Evolutionary conservation across 768 basidiomycete genomes (phyloP).

Genomic region (Lactarius sp.): DNA sequence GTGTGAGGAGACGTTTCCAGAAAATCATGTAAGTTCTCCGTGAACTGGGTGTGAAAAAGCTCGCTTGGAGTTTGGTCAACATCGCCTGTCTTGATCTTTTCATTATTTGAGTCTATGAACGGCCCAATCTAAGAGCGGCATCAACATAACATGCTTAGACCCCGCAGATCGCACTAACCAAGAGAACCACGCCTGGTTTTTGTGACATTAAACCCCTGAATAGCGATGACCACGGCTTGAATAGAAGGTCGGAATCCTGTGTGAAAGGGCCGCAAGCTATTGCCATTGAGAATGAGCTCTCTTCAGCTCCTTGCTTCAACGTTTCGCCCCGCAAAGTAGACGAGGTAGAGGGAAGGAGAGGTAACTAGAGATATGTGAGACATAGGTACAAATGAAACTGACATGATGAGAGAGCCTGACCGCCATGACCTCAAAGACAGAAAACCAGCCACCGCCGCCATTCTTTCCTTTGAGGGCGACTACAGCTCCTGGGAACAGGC

Average conservation of each 20-base stretch:
- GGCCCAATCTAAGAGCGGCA: slow-evolving; percentile 68
- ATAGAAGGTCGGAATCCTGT: slow-evolving; percentile 67
- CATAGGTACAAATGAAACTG: background rate
- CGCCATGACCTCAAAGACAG: slow-evolving; percentile 72
- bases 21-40: slow-evolving; percentile 50
- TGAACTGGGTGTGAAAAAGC: slow-evolving; percentile 66
- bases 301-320: slow-evolving; percentile 38
- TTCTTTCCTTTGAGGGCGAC: slow-evolving; percentile 85
- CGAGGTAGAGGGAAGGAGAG: slow-evolving; percentile 45
- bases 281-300: slow-evolving; percentile 54
- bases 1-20: slow-evolving; percentile 61
- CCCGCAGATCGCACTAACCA: slow-evolving; percentile 46
- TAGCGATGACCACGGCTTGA: slow-evolving; percentile 63
- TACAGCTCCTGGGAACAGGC: slow-evolving; percentile 86
- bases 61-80: slow-evolving; percentile 55
- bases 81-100: slow-evolving; percentile 70
- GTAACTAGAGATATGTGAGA: slow-evolving; percentile 44
- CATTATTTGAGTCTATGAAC: slow-evolving; percentile 78
- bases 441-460: slow-evolving; percentile 84
- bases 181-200: slow-evolving; percentile 71
- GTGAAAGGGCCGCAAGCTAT: slow-evolving; percentile 88
- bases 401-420: slow-evolving; percentile 42
- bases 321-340: slow-evolving; percentile 32
- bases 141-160: background rate
- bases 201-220: slow-evolving; percentile 53